Conservation (phyloP, 1,284 basidiomycete species). For the Lentinula novae-zelandiae region DNA sequence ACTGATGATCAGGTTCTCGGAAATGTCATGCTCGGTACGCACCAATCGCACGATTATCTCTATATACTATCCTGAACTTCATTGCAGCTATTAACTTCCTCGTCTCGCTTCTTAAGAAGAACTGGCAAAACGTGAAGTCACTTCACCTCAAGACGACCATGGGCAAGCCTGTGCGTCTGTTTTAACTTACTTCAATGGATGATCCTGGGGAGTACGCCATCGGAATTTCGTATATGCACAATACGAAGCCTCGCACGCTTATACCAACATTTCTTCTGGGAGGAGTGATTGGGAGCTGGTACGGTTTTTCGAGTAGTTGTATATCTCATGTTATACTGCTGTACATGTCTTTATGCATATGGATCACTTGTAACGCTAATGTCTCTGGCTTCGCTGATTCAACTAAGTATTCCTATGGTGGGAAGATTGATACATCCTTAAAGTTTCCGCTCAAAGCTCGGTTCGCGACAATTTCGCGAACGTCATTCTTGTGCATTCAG, state of each 20-base stretch:
- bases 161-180: conserved; percentile 96
- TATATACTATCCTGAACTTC: neutral
- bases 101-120: conserved; percentile 99
- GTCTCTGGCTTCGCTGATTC: no score
- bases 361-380: neutral
- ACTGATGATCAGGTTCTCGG: conserved; percentile 94
- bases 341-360: neutral
- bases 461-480: no score
- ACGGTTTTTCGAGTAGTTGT: conserved; percentile 20
- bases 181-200: conserved; percentile 46
- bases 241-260: conserved; percentile 92
- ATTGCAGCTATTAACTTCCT: conserved; percentile 95
- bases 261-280: conserved; percentile 75
- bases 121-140: conserved; percentile 99
- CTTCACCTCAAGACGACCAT: conserved; percentile 99
- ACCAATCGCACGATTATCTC: neutral
- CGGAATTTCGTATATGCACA: conserved; percentile 62
- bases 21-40: conserved; percentile 94
- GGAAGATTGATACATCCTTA: no score
- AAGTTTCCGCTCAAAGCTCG: no score
- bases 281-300: conserved; percentile 87
- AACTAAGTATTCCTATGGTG: no score
- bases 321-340: conserved; percentile 3
- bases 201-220: conserved; percentile 17
- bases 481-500: neutral